Evolutionary conservation across 2,329 filamentous ascomycete species (phyloP), one percentile per base, ranked within the genome.

Genomic region (Hymenoscyphus infarciens): DNA sequence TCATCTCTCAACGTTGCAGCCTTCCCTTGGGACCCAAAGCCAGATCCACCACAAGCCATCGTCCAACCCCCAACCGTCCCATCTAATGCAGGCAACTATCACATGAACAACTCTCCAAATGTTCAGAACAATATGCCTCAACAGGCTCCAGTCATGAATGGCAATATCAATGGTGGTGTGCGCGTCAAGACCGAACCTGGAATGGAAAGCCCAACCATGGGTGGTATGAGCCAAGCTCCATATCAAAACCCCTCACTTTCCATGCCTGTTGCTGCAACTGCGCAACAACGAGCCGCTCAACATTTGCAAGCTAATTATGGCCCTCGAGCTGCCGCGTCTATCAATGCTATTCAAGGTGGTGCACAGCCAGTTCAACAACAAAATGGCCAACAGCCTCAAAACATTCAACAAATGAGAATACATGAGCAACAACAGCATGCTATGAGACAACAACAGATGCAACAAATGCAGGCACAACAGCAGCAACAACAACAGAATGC

Each of bases 11-110:
- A 89, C 68, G 89, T 98, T 65, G 95, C 95, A 64, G 81, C 85
- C 62, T 97, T 98, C 75, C 94, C 95, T 11, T 99, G 95, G 95
- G 95, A 99, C 74, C 94, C 95, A 53, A 88, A 90, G 74, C 88
- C 89, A 57, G 87, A 90, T 59, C 83, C 85, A 74, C 66, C 78
- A 69, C 71, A 80, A 71, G 72, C 81, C 70, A 71, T 76, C 31
- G 45, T 66, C 59, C 71, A 71, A 42, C 69, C 71, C 38, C 71
- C 73, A 15, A 74, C 70, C 7, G 67, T 75, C 13, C 71, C 73
- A 29, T 74, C 73, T 39, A 74, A 74, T 66, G 66, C 65, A 39
- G 68, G 68, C 45, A 66, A 68, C 54, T 74, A 74, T 35, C 71
- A 71, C 42, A 70, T 68, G 56, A 59, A 64, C 33, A 66, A 66